Base-by-base conservation (phyloP, 768 basidiomycete genomes). In the Boletus rubescentipes region DNA sequence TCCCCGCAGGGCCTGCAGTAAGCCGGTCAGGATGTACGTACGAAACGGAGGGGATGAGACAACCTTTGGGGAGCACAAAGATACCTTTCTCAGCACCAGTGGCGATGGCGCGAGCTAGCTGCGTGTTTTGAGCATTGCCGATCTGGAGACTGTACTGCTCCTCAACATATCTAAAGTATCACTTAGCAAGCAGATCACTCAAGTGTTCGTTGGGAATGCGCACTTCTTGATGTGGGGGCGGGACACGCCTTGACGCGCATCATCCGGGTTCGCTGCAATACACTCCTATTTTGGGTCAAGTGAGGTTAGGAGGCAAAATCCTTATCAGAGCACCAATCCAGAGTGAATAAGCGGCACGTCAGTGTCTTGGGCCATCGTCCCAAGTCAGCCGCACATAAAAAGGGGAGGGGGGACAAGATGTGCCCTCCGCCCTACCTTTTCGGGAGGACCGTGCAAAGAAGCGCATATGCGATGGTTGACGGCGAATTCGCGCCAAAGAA, bases 171-270 rank as follows among this genome's bases (percentile, higher is more conserved):
- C 92, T 94, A 51, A 10, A 9, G 46, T 29, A 41, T 49, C 47
- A 58, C 54, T 65, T 37, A 67, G 58, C 59, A 53, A 53, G 57
- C 9, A 46, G 51, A 57, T 54, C 52, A 45, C 29, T 34, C 47
- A 46, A 20, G 23, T 44, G 56, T 51, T 50, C 58, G 32, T 26
- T 39, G 37, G 40, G 50, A 44, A 62, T 54, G 77, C 81, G 62
- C 59, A 95, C 89, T 91, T 96, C 85, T 97, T 97, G 77, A 97
- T 94, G 65, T 86, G 82, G 50, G 86, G 90, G 44, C 95, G 86
- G 61, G 92, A 95, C 57, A 95, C 93, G 62, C 93, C 93, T 53
- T 69, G 70, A 53, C 92, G 88, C 53, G 87, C 82, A 59, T 92
- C 91, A 31, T 92, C 91, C 8, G 80, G 80, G 71, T 85, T 74